These are phyloP conservation scores for Physcomitrium patens DNA, from an alignment of 225 moss, liverwort and hornwort species.

Conservation along the genomic window DNA sequence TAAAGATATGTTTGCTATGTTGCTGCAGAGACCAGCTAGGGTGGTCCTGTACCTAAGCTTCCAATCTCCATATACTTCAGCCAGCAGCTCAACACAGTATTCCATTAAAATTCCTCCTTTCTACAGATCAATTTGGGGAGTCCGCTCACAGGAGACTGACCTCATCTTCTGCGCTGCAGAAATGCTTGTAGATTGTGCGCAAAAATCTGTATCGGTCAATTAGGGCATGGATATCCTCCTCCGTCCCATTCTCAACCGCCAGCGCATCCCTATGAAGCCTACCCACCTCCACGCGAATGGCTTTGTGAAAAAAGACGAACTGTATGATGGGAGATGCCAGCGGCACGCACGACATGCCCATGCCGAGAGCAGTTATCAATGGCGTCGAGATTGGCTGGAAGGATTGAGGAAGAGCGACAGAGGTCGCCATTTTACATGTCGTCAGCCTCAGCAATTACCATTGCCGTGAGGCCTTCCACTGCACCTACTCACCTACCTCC, in stretches of 20 bases:
- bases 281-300: slow-evolving; percentile 91
- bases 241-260: slow-evolving; percentile 83
- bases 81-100: not conserved
- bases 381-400: slow-evolving; percentile 44
- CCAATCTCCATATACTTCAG: not conserved
- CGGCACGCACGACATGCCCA: slow-evolving; percentile 57
- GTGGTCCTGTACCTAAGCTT: not conserved
- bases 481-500: slow-evolving; percentile 21
- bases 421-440: slow-evolving; percentile 48
- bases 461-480: slow-evolving; percentile 34
- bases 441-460: slow-evolving; percentile 35
- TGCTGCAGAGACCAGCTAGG: not conserved
- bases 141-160: slow-evolving; percentile 34
- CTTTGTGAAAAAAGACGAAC: slow-evolving; percentile 92
- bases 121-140: slow-evolving; percentile 13
- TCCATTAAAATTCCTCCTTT: not conserved
- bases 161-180: slow-evolving; percentile 95
- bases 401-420: slow-evolving; percentile 49
- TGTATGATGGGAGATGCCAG: slow-evolving; percentile 82
- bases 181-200: slow-evolving; percentile 88
- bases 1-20: not conserved
- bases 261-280: slow-evolving; percentile 86
- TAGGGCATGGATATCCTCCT: slow-evolving; percentile 68
- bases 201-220: slow-evolving; percentile 85
- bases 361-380: slow-evolving; percentile 42